Evolutionary conservation across 2,329 filamentous ascomycete genomes (phyloP), one percentile per base, ranked within the genome.

Genomic region (Ramularia endophylla): DNA sequence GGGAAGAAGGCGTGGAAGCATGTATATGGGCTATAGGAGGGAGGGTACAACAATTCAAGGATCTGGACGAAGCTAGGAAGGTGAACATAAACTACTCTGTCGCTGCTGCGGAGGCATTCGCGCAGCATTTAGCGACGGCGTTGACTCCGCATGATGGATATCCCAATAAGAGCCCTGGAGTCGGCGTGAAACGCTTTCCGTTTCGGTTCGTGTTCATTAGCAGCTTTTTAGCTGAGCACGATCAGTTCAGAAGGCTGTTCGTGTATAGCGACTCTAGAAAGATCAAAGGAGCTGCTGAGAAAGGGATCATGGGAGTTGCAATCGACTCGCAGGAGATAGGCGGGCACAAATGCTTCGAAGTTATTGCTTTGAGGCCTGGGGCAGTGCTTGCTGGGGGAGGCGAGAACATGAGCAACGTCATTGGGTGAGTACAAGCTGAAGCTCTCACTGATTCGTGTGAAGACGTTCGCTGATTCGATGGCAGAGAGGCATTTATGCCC

Each of bases 151-250:
- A 56, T 15, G 33, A 38, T 15, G 51, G 51, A 29, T 52, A 50
- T 39, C 47, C 43, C 29, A 29, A 41, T 32, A 42, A 36, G 20
- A 15, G 30, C 20, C 50, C 48, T 16, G 49, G 46, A 43, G 46
- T 50, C 15, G 56, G 49, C 16, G 50, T 53, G 29, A 39, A 35
- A 20, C 48, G 54, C 38, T 57, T 60, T 35, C 59, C 59, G 27
- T 71, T 73, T 44, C 57, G 67, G 1, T 72, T 72, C 44, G 50
- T 72, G 2, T 70, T 66, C 48, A 46, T 66, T 15, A 63, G 59
- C 36, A 63, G 60, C 11, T 60, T 51, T 36, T 56, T 62, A 16
- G 62, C 65, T 12, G 65, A 69, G 46, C 59, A 64, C 41, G 61
- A 70, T 44, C 58, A 64, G 48, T 59, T 57, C 16, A 59, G 60